phyloP scores from a whole-genome alignment of 306 rosid genomes.

The Cicer cuneatum region DNA sequence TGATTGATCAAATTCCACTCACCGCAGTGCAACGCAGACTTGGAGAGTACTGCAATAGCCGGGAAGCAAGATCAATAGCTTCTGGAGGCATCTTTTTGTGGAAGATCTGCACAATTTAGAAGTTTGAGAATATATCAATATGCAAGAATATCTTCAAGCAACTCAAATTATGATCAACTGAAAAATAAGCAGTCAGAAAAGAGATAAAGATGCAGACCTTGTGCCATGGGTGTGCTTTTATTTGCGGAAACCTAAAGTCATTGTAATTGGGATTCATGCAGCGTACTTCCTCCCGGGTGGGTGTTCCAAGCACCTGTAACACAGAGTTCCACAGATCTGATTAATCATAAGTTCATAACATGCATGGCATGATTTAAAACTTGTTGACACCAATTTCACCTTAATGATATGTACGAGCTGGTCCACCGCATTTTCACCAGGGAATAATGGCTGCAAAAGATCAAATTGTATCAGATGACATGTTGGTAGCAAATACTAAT shows the following conservation, averaged over 20 bases:
- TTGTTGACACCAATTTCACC: constrained; percentile 51
- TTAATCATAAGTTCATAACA: neutral
- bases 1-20: constrained; percentile 46
- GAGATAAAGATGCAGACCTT: constrained; percentile 63
- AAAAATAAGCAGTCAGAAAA: constrained; percentile 19
- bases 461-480: constrained; percentile 29
- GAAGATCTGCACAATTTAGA: constrained; percentile 63
- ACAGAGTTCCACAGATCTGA: constrained; percentile 26
- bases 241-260: constrained; percentile 87
- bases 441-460: constrained; percentile 85
- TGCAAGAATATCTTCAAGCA: constrained; percentile 6
- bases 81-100: constrained; percentile 98
- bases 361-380: constrained; percentile 25
- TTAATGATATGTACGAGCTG: constrained; percentile 97
- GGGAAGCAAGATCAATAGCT: constrained; percentile 92
- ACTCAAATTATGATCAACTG: constrained; percentile 14
- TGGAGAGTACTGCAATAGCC: constrained; percentile 93
- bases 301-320: constrained; percentile 94
- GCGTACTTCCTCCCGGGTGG: constrained; percentile 97
- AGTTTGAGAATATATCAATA: constrained; percentile 30
- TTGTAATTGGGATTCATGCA: constrained; percentile 98
- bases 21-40: constrained; percentile 96
- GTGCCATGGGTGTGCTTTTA: constrained; percentile 98
- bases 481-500: constrained; percentile 1
- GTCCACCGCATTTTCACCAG: constrained; percentile 95